These are phyloP conservation scores for Microcos paniculata DNA, from an alignment of 345 rosid genomes.

Conservation along the genomic window DNA sequence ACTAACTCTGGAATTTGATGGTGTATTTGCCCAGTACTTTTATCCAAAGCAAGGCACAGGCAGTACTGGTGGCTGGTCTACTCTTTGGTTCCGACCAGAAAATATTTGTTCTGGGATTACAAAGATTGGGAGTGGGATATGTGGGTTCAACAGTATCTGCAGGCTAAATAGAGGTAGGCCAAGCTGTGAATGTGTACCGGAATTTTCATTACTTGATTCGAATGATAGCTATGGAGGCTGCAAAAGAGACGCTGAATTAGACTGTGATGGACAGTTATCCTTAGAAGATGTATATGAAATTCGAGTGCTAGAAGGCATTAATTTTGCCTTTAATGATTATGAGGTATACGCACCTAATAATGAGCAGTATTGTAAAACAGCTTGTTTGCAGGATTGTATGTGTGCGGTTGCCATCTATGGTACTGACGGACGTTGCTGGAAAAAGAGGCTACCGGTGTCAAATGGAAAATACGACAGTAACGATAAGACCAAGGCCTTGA, in stretches of 20 bases:
- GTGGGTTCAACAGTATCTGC: conserved; percentile 40
- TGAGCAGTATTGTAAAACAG: conserved; percentile 20
- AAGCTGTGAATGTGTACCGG: conserved; percentile 28
- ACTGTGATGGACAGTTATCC: conserved; percentile 13
- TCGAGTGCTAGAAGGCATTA: conserved; percentile 5
- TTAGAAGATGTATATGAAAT: conserved; percentile 23
- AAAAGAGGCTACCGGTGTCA: conserved; percentile 39
- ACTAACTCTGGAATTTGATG: conserved; percentile 33
- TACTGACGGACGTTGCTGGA: conserved; percentile 5
- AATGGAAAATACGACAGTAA: conserved; percentile 24
- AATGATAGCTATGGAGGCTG: conserved; percentile 30
- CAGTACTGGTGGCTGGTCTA: conserved; percentile 21
- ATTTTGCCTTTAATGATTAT: conserved; percentile 34
- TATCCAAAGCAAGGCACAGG: conserved; percentile 15
- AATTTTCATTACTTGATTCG: conserved; percentile 28
- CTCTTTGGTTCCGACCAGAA: neutral
- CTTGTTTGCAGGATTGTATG: conserved; percentile 39
- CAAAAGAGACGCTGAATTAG: conserved; percentile 19
- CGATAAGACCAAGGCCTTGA: neutral
- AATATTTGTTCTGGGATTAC: conserved; percentile 22
- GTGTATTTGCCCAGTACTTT: conserved; percentile 31
- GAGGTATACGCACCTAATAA: neutral
- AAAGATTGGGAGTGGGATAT: conserved; percentile 1
- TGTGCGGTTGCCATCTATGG: conserved; percentile 23
- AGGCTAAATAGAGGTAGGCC: conserved; percentile 21